Evolutionary conservation across 805 yeast genomes (phyloP), one percentile per base, ranked within the genome.

Genomic region (Candida ipomoeae): DNA sequence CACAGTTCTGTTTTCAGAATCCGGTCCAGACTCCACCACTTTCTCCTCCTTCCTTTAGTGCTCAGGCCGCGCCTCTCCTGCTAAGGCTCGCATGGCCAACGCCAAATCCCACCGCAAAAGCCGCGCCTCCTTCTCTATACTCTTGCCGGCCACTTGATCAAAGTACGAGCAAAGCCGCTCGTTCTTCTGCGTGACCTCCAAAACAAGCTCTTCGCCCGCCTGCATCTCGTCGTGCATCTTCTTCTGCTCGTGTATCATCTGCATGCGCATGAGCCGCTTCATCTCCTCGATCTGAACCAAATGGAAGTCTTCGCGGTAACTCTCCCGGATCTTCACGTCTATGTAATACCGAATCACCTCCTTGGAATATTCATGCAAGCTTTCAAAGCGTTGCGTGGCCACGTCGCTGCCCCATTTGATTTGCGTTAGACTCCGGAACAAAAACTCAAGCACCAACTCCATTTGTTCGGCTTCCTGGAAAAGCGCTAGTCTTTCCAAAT

Each of bases 261-360:
- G 55, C 40, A 44, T 48, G 21, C 48, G 50, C 29, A 49, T 45
- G 35, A 49, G 55, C 5, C 55, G 46, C 33, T 46, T 36, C 53
- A 52, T 49, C 21, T 52, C 55, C 40, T 52, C 53, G 17, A 52
- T 52, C 31, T 49, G 48, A 39, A 49, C 52, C 21, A 52, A 51
- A 3, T 51, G 55, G 26, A 37, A 44, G 33, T 52, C 55, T 15
- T 52, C 55, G 13, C 41, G 15, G 37, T 49, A 46, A 29, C 23
- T 23, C 32, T 44, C 51, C 40, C 49, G 48, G 11, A 49, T 49
- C 10, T 49, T 49, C 34, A 48, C 53, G 18, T 52, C 55, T 50
- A 52, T 46, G 42, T 49, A 49, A 41, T 49, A 38, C 17, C 39
- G 48, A n/a, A 49, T 49, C 18, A 51, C 55, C 18, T 52, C 55